Evolutionary conservation across 257 asterid species (phyloP).

Genomic region (Anisodus tanguticus): DNA sequence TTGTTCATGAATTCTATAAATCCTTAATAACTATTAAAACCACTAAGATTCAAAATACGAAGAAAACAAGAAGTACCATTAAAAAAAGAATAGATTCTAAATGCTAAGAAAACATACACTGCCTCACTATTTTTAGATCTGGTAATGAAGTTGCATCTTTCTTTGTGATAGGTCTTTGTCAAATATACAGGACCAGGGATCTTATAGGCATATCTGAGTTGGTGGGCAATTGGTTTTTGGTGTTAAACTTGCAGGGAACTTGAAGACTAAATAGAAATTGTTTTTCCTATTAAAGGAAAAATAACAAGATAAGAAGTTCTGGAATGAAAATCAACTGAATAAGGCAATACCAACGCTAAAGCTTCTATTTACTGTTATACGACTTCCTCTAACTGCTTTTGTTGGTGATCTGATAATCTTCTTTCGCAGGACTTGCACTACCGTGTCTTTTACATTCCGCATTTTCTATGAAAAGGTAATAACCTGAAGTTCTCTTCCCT

Average conservation of each 20-base stretch:
- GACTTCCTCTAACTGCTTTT: background rate
- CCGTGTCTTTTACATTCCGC: slow-evolving; percentile 92
- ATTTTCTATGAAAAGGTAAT: slow-evolving; percentile 89
- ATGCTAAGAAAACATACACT: background rate
- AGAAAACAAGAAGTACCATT: background rate
- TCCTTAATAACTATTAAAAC: background rate
- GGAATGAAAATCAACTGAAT: background rate
- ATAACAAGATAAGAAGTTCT: background rate
- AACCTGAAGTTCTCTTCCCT: slow-evolving; percentile 18
- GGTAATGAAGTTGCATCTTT: background rate
- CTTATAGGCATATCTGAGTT: background rate
- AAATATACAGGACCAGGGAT: background rate
- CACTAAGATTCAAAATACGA: background rate
- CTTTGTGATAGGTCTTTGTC: background rate
- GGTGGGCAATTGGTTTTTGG: background rate
- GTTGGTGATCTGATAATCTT: background rate
- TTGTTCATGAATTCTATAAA: background rate
- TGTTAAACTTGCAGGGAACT: background rate
- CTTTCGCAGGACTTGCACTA: slow-evolving; percentile 83
- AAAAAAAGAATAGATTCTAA: background rate
- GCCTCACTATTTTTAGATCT: background rate
- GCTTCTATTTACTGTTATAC: background rate
- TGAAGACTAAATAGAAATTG: background rate
- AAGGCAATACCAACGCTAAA: background rate
- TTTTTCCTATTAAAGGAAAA: no score